Base-by-base conservation (phyloP, 805 yeast species). In the Ogataea allantospora region DNA sequence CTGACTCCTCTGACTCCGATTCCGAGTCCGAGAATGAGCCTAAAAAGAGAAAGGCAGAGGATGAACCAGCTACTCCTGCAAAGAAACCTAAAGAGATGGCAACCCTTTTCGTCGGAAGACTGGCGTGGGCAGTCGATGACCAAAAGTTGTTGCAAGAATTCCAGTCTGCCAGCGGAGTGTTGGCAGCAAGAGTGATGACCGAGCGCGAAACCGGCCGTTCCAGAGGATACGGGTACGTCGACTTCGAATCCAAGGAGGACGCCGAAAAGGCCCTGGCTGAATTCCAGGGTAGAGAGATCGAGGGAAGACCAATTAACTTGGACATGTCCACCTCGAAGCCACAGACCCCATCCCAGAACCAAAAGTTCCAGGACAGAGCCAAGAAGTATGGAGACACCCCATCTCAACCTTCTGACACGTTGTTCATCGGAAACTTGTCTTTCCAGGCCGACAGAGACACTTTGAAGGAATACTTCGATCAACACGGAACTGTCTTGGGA, bases 181-280 rank as follows among this genome's bases (percentile, higher is more conserved):
- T 77, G 24, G 65, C 80, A 55, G 97, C 98, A 51, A 83, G 99
- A 71, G 96, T 93, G 51, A 87, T 93, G 63, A 78, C 80, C 67
- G 98, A 93, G 68, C 84, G 93, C 70, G 58, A 52, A 20, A 84
- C 83, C 46, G 77, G 95, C 43, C 85, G 87, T 70, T 88, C 96
- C 40, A 83, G 91, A 75, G 99, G 99, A 66, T 91, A 86, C 75
- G 95, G 95, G 64, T 93, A 93, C 70, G 96, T 93, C 65, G 99
- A 93, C 65, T 93, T 93, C 61, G 88, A 78, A 54, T 67, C 74
- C 56, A 78, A 77, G 58, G 76, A 77, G 18, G 71, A 71, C 45
- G 99, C 97, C 51, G 88, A 87, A 65, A 83, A 81, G 66, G 98
- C 98, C 7, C 65, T 91, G 45, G 70, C 71, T 46, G 86, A 82